phyloP scores from a whole-genome alignment of 1,139 yeast species.

The Blastobotrys proliferans region DNA sequence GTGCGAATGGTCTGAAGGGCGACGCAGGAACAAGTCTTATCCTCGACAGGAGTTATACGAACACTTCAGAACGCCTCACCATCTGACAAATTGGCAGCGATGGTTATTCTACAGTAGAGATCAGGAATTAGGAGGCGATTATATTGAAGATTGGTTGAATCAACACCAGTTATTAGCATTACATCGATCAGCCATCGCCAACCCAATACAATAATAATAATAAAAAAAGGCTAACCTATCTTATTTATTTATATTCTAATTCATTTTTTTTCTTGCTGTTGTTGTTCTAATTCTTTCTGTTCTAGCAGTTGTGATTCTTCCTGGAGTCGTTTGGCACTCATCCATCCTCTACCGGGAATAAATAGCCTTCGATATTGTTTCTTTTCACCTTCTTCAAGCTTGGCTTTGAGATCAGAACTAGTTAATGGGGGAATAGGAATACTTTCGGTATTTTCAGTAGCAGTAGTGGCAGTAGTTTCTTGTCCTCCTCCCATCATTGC shows the following conservation, averaged over 20 bases:
- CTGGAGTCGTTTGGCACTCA: conserved; percentile 38
- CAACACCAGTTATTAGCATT: conserved; percentile 25
- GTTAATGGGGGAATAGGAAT: conserved; percentile 9
- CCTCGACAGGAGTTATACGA: conserved; percentile 18
- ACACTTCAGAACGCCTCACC: conserved; percentile 27
- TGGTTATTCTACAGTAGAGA: conserved; percentile 29
- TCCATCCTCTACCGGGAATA: conserved; percentile 55
- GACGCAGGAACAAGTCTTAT: conserved; percentile 14
- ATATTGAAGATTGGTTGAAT: conserved; percentile 31
- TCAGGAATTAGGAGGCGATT: conserved; percentile 29
- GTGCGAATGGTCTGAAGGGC: conserved; percentile 30
- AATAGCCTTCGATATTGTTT: conserved; percentile 44
- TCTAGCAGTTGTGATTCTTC: conserved; percentile 27
- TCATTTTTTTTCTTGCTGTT: not conserved
- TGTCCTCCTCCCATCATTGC: not conserved
- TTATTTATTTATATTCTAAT: not conserved
- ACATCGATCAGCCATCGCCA: conserved; percentile 24
- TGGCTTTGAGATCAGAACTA: conserved; percentile 17
- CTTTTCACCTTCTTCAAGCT: conserved; percentile 29
- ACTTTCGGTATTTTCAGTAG: not conserved
- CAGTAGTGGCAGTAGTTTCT: not conserved
- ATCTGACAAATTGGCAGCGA: conserved; percentile 25
- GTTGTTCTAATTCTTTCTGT: conserved; percentile 14
- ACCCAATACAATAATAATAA: conserved; percentile 8
- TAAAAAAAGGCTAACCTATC: too few relatives aligned